Percentiles rank a stretch among this genome's conserved stretches.
phyloP scores from a whole-genome alignment of 441 rosid species.

The Populus hybrid region DNA sequence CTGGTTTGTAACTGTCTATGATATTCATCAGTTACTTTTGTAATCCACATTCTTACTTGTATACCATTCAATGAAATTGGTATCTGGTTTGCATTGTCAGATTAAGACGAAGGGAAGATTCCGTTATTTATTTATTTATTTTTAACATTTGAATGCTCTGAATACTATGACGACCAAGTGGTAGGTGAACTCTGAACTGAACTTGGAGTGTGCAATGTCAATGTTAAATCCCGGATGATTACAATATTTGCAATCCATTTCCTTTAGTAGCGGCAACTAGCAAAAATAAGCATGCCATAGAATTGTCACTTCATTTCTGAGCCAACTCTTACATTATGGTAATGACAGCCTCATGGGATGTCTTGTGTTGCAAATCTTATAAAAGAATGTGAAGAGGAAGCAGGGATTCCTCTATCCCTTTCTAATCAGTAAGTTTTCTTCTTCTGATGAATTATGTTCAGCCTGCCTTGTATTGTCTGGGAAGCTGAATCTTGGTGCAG shows the following conservation, averaged over 20 bases:
- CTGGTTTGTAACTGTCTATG: constrained; percentile 44
- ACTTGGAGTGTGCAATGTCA: neutral
- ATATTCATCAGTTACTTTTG: neutral
- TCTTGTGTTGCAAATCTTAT: constrained; percentile 22
- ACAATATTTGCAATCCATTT: neutral
- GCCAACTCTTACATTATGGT: neutral
- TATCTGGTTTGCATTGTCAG: neutral
- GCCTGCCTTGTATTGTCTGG: constrained; percentile 1
- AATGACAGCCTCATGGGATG: no score
- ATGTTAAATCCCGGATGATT: neutral
- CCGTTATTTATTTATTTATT: neutral
- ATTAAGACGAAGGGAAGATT: neutral
- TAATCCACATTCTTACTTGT: neutral
- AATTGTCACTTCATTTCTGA: neutral
- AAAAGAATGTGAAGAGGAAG: constrained; percentile 95
- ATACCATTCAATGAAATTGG: neutral
- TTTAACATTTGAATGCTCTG: neutral
- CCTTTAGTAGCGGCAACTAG: neutral
- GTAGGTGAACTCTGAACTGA: constrained; percentile 8
- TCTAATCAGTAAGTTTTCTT: constrained; percentile 43
- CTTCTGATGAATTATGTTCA: constrained; percentile 8
- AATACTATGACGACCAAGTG: neutral
- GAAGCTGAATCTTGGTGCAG: neutral
- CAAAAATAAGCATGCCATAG: neutral
- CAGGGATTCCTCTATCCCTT: constrained; percentile 64